Conservation (phyloP, 2,329 filamentous ascomycete species). For the Pestalotiopsis sp. region DNA sequence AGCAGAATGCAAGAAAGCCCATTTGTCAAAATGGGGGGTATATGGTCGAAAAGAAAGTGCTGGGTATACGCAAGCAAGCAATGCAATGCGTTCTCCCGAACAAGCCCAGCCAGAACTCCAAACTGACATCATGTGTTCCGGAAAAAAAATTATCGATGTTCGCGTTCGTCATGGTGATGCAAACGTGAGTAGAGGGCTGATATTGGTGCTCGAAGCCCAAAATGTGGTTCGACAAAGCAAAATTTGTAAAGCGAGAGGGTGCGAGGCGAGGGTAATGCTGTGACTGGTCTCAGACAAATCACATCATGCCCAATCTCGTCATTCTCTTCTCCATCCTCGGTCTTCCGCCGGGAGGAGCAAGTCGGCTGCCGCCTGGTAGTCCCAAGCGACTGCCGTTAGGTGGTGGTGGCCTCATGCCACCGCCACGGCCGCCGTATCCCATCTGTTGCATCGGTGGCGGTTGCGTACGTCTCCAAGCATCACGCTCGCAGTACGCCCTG, state of each 20-base stretch:
- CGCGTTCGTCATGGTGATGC: background rate
- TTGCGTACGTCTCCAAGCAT: slow-evolving; percentile 65
- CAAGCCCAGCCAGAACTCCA: background rate
- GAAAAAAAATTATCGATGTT: background rate
- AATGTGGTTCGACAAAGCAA: slow-evolving; percentile 2
- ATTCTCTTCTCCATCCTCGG: slow-evolving; percentile 63
- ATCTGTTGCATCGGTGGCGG: slow-evolving; percentile 25
- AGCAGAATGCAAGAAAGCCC: slow-evolving; percentile 4
- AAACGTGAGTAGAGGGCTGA: background rate
- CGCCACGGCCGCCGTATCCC: slow-evolving; percentile 16
- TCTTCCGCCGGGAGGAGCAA: slow-evolving; percentile 35
- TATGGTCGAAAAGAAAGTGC: slow-evolving; percentile 7
- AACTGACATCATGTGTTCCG: background rate
- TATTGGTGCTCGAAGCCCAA: slow-evolving; percentile 1
- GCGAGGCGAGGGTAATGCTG: background rate
- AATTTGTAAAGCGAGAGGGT: background rate
- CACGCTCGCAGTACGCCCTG: slow-evolving; percentile 80
- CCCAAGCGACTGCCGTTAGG: slow-evolving; percentile 29
- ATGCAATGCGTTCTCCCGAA: background rate
- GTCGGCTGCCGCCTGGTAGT: slow-evolving; percentile 31
- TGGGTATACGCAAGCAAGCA: slow-evolving; percentile 11
- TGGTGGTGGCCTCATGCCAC: slow-evolving; percentile 15
- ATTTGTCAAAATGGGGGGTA: slow-evolving; percentile 3
- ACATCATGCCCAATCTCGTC: slow-evolving; percentile 60
- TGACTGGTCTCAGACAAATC: slow-evolving; percentile 1